Evolutionary conservation across 192 early-diverging fungal species (phyloP).

Genomic region (Thoreauomyces humboldtii): DNA sequence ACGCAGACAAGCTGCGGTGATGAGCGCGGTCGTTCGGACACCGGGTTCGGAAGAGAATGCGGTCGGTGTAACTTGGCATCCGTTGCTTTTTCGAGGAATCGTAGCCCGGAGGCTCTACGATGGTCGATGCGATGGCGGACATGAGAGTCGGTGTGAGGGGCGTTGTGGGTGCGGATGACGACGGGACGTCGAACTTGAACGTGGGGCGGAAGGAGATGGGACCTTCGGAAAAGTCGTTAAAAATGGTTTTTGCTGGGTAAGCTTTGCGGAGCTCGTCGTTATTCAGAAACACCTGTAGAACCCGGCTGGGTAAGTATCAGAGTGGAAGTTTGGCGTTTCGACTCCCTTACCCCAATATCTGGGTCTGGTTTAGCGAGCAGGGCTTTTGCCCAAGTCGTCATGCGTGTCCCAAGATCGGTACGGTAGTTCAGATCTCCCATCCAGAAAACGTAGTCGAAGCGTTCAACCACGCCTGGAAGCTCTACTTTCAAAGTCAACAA

Average conservation of each 20-base stretch:
- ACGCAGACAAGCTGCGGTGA: too few relatives aligned
- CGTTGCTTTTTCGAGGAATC: slow-evolving; percentile 65
- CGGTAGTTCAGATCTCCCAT: slow-evolving; percentile 97
- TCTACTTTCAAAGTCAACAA: not conserved
- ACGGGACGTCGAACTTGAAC: slow-evolving; percentile 79
- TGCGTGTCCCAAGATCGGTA: slow-evolving; percentile 57
- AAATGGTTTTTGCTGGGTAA: slow-evolving; percentile 52
- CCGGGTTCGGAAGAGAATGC: slow-evolving; percentile 75
- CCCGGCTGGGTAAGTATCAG: slow-evolving; percentile 68
- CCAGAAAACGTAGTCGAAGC: slow-evolving; percentile 71
- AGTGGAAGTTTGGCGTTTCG: not conserved
- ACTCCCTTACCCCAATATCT: slow-evolving; percentile 28
- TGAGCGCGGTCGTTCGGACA: too few relatives aligned
- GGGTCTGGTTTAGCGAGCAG: slow-evolving; percentile 23
- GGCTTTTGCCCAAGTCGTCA: slow-evolving; percentile 49
- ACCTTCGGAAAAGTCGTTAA: slow-evolving; percentile 79
- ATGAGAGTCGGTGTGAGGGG: slow-evolving; percentile 31
- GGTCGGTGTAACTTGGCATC: slow-evolving; percentile 91
- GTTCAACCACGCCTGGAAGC: slow-evolving; percentile 8
- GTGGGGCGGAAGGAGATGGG: slow-evolving; percentile 79
- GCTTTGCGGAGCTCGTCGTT: slow-evolving; percentile 7
- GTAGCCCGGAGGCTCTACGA: too few relatives aligned
- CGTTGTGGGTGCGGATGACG: not conserved
- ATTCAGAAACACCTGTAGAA: slow-evolving; percentile 41
- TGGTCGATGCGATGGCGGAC: too few relatives aligned